Evolutionary conservation across 805 yeast genomes (phyloP), one percentile per base, ranked within the genome.

Genomic region (Jamesozyma rosinii): DNA sequence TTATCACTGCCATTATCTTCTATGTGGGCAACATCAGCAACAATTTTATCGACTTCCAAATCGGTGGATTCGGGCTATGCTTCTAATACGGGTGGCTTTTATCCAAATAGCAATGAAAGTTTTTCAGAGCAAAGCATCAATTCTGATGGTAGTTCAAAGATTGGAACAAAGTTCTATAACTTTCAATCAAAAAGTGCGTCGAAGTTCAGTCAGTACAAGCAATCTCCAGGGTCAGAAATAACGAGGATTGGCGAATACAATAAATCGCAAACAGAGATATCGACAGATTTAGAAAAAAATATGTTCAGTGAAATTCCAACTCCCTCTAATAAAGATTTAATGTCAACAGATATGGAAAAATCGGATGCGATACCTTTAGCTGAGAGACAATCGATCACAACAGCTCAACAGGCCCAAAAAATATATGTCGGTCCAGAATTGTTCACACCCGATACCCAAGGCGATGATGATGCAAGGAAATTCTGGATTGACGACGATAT

Each of bases 1-100:
- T 57, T 85, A 22, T 83, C 89, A 3, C 67, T 88, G 42, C 96
- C 96, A 1, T 62, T 89, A 39, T 78, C 95, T 0, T 77, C 95
- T 0, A 74, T 88, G 74, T 88, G 97, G 97, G 95, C 96, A 0
- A 68, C 81, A 3, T 68, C 87, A 2, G 70, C 81, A 1, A 79
- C 80, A 52, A 75, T 75, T 44, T 55, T 70, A 1, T 44, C 71
- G 3, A 51, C 51, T 8, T 72, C 79, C 19, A 64, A 66, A 2
- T 68, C 78, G 1, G 35, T 61, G 13, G 49, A 43, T 10, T 48
- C 60, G 6, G 55, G 55, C 5, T 52, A 46, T 27, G 37, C 54
- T 6, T 44, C 53, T 5, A 49, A 38, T 4, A 30, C 47, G n/a
- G 44, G 47, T 11, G 54, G 57, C 14, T 57, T 54, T 21, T 46